phyloP scores from a whole-genome alignment of 345 rosid genomes.

The Punica granatum region DNA sequence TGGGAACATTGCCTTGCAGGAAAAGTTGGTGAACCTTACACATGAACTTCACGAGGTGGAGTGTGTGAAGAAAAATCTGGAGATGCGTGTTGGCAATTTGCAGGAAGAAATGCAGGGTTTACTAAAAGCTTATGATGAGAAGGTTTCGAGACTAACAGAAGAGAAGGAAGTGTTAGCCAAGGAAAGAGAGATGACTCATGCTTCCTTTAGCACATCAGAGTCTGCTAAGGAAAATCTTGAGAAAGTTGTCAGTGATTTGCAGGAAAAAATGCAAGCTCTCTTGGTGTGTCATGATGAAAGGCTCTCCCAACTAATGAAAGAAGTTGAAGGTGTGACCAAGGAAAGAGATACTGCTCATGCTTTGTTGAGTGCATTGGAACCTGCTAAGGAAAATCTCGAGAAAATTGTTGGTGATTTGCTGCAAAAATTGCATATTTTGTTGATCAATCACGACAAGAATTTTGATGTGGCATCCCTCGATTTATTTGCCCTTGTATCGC shows the following conservation, averaged over 20 bases:
- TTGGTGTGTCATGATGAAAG: neutral
- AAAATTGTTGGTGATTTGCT: slow-evolving; percentile 8
- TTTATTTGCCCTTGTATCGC: slow-evolving; percentile 2
- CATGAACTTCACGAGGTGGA: slow-evolving; percentile 34
- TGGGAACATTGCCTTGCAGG: slow-evolving; percentile 37
- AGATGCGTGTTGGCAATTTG: neutral
- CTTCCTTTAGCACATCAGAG: slow-evolving; percentile 5
- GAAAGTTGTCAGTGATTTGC: slow-evolving; percentile 14
- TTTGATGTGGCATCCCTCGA: neutral
- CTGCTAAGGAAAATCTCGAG: slow-evolving; percentile 55
- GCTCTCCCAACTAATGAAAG: slow-evolving; percentile 2
- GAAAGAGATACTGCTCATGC: slow-evolving; percentile 2
- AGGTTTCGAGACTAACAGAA: neutral
- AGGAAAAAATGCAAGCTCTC: neutral
- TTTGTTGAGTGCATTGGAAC: neutral
- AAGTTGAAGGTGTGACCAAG: slow-evolving; percentile 2
- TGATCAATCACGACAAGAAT: neutral
- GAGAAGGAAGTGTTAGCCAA: neutral
- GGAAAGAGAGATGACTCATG: neutral
- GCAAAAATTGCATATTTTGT: neutral
- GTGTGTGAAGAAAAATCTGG: neutral
- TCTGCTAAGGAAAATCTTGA: slow-evolving; percentile 54
- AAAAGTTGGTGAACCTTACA: slow-evolving; percentile 39
- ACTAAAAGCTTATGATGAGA: neutral
- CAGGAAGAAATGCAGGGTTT: slow-evolving; percentile 1